Percentiles rank a stretch among this genome's conserved stretches.
These are phyloP conservation scores for Lactarius psammicola DNA, from an alignment of 768 basidiomycete genomes.

Conservation along the genomic window DNA sequence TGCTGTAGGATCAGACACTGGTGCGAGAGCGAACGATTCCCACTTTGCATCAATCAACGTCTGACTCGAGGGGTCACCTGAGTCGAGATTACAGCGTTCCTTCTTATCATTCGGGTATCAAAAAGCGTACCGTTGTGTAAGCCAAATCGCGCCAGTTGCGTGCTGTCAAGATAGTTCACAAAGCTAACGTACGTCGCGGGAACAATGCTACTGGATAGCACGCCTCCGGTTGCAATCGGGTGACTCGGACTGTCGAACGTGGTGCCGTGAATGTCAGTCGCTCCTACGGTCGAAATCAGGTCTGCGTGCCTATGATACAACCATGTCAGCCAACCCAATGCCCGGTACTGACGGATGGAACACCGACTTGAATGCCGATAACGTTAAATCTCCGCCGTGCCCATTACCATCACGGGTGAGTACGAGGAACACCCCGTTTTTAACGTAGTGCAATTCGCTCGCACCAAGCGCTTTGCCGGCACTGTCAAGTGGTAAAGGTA, in stretches of 20 bases:
- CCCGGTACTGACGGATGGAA: neutral
- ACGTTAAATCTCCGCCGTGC: constrained; percentile 48
- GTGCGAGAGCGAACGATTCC: constrained; percentile 62
- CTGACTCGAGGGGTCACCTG: constrained; percentile 48
- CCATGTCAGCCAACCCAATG: neutral
- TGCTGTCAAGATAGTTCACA: constrained; percentile 51
- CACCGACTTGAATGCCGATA: constrained; percentile 52
- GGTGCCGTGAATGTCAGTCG: constrained; percentile 60
- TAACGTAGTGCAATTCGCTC: constrained; percentile 60
- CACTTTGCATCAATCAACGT: constrained; percentile 65
- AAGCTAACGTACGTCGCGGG: constrained; percentile 58
- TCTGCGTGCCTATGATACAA: constrained; percentile 49
- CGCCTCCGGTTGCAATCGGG: constrained; percentile 51
- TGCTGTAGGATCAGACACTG: constrained; percentile 46
- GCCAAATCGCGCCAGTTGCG: constrained; percentile 58
- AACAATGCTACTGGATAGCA: constrained; percentile 45
- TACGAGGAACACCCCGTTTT: constrained; percentile 53
- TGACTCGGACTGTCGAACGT: constrained; percentile 53
- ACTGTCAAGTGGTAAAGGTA: constrained; percentile 52
- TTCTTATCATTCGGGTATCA: constrained; percentile 3
- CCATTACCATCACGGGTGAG: constrained; percentile 62
- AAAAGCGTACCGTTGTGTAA: constrained; percentile 53
- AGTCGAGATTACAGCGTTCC: neutral
- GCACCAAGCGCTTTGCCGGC: constrained; percentile 51
- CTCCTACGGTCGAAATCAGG: constrained; percentile 53